Evolutionary conservation across 2,329 filamentous ascomycete genomes (phyloP).

Genomic region (Aspergillus neotritici): DNA sequence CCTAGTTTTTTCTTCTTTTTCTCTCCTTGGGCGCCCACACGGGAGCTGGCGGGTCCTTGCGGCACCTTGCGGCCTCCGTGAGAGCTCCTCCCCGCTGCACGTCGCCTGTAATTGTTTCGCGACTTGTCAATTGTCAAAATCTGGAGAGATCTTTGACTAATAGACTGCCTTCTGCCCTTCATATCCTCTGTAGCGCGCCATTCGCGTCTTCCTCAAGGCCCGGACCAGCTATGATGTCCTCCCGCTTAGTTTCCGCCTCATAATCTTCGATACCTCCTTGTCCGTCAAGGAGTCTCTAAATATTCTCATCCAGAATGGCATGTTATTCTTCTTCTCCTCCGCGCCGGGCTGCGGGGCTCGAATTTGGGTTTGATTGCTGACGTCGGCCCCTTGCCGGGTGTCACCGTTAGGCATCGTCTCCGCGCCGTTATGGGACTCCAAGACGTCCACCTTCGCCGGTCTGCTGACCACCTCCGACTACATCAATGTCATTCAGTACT

Average conservation of each 20-base stretch:
- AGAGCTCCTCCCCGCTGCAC: neutral
- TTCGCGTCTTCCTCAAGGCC: constrained; percentile 92
- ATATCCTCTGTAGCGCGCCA: constrained; percentile 60
- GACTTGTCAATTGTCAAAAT: constrained; percentile 10
- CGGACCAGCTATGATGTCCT: constrained; percentile 97
- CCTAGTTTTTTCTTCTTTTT: constrained; percentile 8
- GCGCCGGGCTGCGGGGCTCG: neutral
- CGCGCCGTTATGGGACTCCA: constrained; percentile 93
- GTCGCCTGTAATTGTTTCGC: constrained; percentile 7
- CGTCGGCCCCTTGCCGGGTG: constrained; percentile 11
- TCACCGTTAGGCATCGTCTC: constrained; percentile 77
- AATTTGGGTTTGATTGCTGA: constrained; percentile 17
- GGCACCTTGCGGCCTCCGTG: no score
- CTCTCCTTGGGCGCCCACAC: constrained; percentile 5
- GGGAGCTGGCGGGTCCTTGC: no score
- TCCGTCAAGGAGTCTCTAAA: constrained; percentile 96
- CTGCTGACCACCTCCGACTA: constrained; percentile 94
- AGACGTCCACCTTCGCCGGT: constrained; percentile 85
- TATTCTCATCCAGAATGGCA: constrained; percentile 93
- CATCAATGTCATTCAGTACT: constrained; percentile 98
- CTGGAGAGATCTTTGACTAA: constrained; percentile 22
- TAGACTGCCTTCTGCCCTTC: constrained; percentile 9
- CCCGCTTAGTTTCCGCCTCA: constrained; percentile 89
- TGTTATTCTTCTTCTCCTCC: constrained; percentile 13
- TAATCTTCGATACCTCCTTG: constrained; percentile 89